These are phyloP conservation scores for Marasmius oreades DNA, from an alignment of 1,284 basidiomycete species.

Conservation along the genomic window DNA sequence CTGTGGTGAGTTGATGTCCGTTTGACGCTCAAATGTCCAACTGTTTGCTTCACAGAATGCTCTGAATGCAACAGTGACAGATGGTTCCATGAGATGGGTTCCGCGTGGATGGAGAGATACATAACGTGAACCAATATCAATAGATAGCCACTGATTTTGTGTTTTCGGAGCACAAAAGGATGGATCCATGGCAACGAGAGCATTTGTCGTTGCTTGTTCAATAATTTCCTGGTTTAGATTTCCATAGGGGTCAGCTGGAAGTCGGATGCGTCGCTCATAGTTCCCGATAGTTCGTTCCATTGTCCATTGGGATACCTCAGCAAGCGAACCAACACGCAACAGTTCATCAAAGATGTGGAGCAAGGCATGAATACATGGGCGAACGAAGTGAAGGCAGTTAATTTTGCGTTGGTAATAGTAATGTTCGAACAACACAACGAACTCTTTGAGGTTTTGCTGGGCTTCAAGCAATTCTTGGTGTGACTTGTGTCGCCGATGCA, in stretches of 20 bases:
- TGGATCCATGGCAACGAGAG: constrained; percentile 18
- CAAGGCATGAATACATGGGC: constrained; percentile 20
- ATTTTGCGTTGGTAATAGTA: constrained; percentile 18
- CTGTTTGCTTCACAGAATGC: background rate
- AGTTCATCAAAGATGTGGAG: constrained; percentile 18
- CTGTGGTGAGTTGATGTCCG: no score
- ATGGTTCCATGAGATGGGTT: background rate
- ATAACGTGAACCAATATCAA: background rate
- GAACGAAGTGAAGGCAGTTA: constrained; percentile 21
- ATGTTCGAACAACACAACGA: constrained; percentile 15
- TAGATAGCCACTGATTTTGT: background rate
- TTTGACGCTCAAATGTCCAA: background rate
- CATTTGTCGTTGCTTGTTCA: constrained; percentile 12
- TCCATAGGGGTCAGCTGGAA: constrained; percentile 15
- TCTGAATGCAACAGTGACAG: background rate
- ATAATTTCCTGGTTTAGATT: constrained; percentile 5
- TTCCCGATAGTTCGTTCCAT: constrained; percentile 24
- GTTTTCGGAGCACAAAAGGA: background rate
- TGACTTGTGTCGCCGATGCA: constrained; percentile 14
- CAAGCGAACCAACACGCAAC: constrained; percentile 16
- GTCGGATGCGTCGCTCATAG: constrained; percentile 18
- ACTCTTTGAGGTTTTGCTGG: constrained; percentile 6
- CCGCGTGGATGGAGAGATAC: background rate
- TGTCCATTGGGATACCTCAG: constrained; percentile 20
- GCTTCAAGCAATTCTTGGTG: constrained; percentile 7